phyloP scores from a whole-genome alignment of 78 protist genomes.

The Diacronema lutheri region DNA sequence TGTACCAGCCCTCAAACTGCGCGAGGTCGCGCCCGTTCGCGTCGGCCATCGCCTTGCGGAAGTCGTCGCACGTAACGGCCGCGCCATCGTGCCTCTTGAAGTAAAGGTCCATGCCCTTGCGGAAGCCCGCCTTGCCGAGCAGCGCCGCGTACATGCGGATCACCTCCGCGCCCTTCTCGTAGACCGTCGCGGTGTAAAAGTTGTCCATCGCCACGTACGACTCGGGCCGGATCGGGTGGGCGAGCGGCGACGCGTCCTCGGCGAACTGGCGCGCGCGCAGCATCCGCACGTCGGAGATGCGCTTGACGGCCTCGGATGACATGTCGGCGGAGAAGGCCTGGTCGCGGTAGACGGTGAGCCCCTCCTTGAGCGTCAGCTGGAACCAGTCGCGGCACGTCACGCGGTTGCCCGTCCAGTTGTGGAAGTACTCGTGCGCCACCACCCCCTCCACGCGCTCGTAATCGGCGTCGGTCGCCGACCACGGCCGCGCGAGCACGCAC shows the following conservation, averaged over 20 bases:
- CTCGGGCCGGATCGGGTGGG: slow-evolving; percentile 51
- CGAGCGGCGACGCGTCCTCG: slow-evolving; percentile 7
- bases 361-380: slow-evolving; percentile 48
- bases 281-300: slow-evolving; percentile 25
- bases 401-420: slow-evolving; percentile 35
- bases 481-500: slow-evolving; percentile 26
- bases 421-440: slow-evolving; percentile 35
- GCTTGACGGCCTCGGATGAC: slow-evolving; percentile 11
- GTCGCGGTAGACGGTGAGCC: slow-evolving; percentile 51
- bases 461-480: slow-evolving; percentile 31
- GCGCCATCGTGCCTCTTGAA: slow-evolving; percentile 39
- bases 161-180: slow-evolving; percentile 44
- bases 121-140: slow-evolving; percentile 19
- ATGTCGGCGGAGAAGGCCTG: slow-evolving; percentile 28
- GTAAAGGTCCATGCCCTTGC: slow-evolving; percentile 43
- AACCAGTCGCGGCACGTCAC: slow-evolving; percentile 53
- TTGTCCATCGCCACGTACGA: slow-evolving; percentile 46
- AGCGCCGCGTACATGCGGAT: slow-evolving; percentile 43
- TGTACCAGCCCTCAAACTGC: slow-evolving; percentile 24
- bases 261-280: background rate
- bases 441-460: slow-evolving; percentile 25
- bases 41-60: slow-evolving; percentile 38
- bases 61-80: slow-evolving; percentile 44
- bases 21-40: slow-evolving; percentile 26
- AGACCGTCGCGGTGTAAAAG: slow-evolving; percentile 44